phyloP scores from a whole-genome alignment of 805 yeast genomes.

The Torulaspora delbrueckii region DNA sequence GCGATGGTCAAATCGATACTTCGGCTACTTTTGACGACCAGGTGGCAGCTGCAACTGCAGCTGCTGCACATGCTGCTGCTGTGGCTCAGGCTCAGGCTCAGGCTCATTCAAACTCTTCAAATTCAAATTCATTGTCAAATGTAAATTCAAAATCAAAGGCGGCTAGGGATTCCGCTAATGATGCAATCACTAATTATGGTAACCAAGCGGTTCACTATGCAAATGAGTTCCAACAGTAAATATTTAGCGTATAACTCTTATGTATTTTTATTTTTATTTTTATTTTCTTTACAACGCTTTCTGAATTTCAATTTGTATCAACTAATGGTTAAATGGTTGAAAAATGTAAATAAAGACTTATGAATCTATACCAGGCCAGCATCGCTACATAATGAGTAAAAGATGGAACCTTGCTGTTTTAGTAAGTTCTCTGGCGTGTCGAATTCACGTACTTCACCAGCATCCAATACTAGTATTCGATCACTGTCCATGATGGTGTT shows the following conservation, averaged over 20 bases:
- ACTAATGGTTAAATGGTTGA: background rate
- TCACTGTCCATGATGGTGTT: slow-evolving; percentile 82
- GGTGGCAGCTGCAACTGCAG: slow-evolving; percentile 37
- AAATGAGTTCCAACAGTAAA: slow-evolving; percentile 30
- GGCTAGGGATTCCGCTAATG: slow-evolving; percentile 15
- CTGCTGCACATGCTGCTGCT: slow-evolving; percentile 35
- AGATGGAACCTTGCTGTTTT: slow-evolving; percentile 59
- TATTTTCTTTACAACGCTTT: background rate
- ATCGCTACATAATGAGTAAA: slow-evolving; percentile 74
- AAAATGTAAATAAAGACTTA: background rate
- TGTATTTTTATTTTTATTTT: background rate
- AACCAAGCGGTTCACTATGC: slow-evolving; percentile 35
- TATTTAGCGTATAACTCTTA: background rate
- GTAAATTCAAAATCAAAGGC: slow-evolving; percentile 8
- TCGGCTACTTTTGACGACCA: slow-evolving; percentile 36
- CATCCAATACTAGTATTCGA: slow-evolving; percentile 66
- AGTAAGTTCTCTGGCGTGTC: slow-evolving; percentile 67
- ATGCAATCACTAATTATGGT: slow-evolving; percentile 28
- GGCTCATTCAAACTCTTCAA: slow-evolving; percentile 1
- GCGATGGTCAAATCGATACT: slow-evolving; percentile 34
- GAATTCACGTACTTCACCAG: slow-evolving; percentile 71
- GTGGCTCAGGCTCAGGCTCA: slow-evolving; percentile 28
- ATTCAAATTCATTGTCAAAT: background rate
- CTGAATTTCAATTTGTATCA: background rate
- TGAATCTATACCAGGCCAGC: slow-evolving; percentile 51